Conservation (phyloP, 2,329 filamentous ascomycete species). For the Fonsecaea erecta region DNA sequence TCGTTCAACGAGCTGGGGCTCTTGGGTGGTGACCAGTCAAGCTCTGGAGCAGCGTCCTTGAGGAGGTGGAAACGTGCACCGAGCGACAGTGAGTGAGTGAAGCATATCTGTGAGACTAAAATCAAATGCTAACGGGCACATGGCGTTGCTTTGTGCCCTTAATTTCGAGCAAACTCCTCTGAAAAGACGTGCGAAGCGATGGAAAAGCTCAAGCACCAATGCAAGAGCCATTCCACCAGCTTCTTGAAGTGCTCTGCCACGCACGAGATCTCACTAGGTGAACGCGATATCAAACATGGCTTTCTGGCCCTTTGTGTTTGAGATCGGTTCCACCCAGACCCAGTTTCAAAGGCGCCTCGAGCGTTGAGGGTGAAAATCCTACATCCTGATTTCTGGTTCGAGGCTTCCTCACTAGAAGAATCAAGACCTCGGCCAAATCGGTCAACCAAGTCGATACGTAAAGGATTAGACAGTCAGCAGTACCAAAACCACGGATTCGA, state of each 20-base stretch:
- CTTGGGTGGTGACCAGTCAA: too few species aligned
- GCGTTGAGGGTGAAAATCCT: conserved; percentile 48
- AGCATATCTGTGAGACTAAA: too few species aligned
- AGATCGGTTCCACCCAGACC: conserved; percentile 51
- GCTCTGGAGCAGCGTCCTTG: too few species aligned
- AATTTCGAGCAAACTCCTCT: too few species aligned
- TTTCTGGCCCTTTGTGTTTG: conserved; percentile 56
- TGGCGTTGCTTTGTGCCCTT: too few species aligned
- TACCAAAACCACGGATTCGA: not conserved
- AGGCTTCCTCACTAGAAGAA: conserved; percentile 51
- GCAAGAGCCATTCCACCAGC: conserved; percentile 58
- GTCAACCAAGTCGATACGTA: conserved; percentile 53
- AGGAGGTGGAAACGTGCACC: too few species aligned
- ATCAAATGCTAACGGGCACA: too few species aligned
- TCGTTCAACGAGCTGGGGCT: too few species aligned
- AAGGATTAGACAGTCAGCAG: not conserved
- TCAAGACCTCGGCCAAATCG: conserved; percentile 49
- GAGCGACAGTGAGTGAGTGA: too few species aligned
- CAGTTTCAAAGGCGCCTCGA: conserved; percentile 38
- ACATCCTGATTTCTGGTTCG: conserved; percentile 51
- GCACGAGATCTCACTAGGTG: conserved; percentile 56
- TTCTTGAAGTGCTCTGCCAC: conserved; percentile 56
- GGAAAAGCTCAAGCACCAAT: conserved; percentile 53
- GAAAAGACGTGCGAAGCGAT: conserved; percentile 44
- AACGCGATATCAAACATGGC: conserved; percentile 61